Evolutionary conservation across 2,329 filamentous ascomycete species (phyloP), one percentile per base, ranked within the genome.

Genomic region (Arthrobotrys musiformis): DNA sequence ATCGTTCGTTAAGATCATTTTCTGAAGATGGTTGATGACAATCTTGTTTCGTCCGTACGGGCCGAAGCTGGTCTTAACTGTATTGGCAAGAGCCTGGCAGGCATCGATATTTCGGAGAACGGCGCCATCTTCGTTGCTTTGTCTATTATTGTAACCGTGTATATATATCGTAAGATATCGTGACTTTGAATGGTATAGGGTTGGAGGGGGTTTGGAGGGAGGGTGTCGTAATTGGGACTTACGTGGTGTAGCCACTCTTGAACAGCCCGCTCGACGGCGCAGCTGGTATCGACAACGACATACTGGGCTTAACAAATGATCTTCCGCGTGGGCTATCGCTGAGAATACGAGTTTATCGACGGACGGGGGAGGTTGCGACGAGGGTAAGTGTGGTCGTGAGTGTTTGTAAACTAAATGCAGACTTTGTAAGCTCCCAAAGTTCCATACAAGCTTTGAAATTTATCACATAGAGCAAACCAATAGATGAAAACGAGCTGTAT

Each of bases 41-140:
- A 99, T 94, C 87, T 99, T 99, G 88, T 99, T 99, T 85, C 95
- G 92, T 82, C 95, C 95, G 85, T 97, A 97, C 77, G 95, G 95
- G 63, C 95, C 96, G 37, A 99, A 89, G 52, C 95, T 98, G 70
- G 95, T 98, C 87, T 97, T 93, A 60, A 99, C 95, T 63, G 95
- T 99, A 82, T 92, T 92, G 74, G 95, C 90, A 85, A 99, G 98
- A 80, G 95, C 93, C 80, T 94, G 90, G 87, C 95, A 99, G 84
- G 96, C 95, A 83, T 99, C 96, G 86, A 99, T 98, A 85, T 99
- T 99, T 83, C 95, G 93, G 80, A 98, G 88, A 81, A 99, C 94
- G 81, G 95, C 96, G 84, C 95, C 95, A 92, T 99, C 95, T 90
- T 99, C 96, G 78, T 94, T 91, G 84, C 98, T 94, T 86, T 99